Base-by-base conservation (phyloP, 31 red algal species). In the Odonthalia washingtoniensis region DNA sequence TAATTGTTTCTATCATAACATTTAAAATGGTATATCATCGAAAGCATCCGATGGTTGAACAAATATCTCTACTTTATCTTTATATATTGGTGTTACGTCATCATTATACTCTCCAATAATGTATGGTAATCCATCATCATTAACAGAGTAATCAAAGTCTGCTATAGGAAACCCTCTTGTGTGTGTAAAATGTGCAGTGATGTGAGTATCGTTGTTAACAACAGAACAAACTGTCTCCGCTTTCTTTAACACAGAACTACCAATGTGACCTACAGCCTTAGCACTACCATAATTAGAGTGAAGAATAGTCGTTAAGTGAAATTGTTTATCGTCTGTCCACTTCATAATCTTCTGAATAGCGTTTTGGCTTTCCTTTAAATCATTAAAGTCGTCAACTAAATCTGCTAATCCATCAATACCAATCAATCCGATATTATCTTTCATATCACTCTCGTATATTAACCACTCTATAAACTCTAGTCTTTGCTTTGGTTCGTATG, bases 21-120 rank as follows among this genome's bases (percentile, higher is more conserved):
- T 61, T 61, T 61, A 61, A 61, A 61, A 61, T 61, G 52, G 52
- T 61, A 24, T 24, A 61, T 61, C 52, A 24, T 61, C 52, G 14
- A 24, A 24, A 14, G 14, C 52, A 61, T 61, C 16, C 52, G 16
- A 61, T 61, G 52, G 16, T 61, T 61, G 52, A n/a, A n/a, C n/a
- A n/a, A n/a, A n/a, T n/a, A n/a, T n/a, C n/a, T n/a, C n/a, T n/a
- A n/a, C n/a, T n/a, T n/a, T n/a, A n/a, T n/a, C n/a, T n/a, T n/a
- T n/a, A n/a, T n/a, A n/a, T n/a, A n/a, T n/a, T n/a, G n/a, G n/a
- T n/a, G n/a, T n/a, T n/a, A n/a, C n/a, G n/a, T 61, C 24, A 61
- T 61, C 52, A 61, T 24, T 61, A 61, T 24, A 61, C 24, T 24
- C 24, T 14, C 52, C 24, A 61, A 14, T 61, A 61, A 14, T 17